phyloP scores from a whole-genome alignment of 1,139 yeast genomes.

The Waltiozyma sp. region DNA sequence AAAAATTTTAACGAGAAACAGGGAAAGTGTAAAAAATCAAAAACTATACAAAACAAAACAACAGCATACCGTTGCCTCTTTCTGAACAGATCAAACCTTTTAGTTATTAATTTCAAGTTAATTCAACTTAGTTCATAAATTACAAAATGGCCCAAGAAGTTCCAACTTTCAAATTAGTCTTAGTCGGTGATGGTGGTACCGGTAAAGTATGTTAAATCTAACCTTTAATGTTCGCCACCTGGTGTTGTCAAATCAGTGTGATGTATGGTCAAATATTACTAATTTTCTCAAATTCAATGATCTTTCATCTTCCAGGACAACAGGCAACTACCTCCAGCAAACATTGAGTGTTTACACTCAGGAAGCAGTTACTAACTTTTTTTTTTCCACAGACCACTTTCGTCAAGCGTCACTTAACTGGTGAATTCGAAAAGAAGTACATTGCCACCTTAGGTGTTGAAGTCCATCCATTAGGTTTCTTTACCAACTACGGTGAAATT shows the following conservation, averaged over 20 bases:
- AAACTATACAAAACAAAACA: slow-evolving; percentile 1
- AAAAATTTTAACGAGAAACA: slow-evolving; percentile 8
- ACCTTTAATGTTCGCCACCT: neutral
- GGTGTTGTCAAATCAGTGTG: neutral
- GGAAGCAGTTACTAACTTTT: slow-evolving; percentile 5
- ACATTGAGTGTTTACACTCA: neutral
- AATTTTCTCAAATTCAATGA: neutral
- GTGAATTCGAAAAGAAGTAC: slow-evolving; percentile 98
- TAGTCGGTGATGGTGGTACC: slow-evolving; percentile 99
- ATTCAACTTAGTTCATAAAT: neutral
- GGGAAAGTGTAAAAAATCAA: slow-evolving; percentile 4
- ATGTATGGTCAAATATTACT: neutral
- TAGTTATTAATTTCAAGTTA: neutral
- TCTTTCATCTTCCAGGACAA: neutral
- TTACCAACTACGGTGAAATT: slow-evolving; percentile 97
- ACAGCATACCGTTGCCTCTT: neutral
- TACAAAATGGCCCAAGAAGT: slow-evolving; percentile 46
- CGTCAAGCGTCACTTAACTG: slow-evolving; percentile 98
- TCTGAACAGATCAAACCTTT: neutral
- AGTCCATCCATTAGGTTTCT: slow-evolving; percentile 96
- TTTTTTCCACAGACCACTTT: slow-evolving; percentile 64
- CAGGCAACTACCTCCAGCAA: neutral
- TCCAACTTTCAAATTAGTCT: slow-evolving; percentile 95
- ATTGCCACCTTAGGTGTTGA: slow-evolving; percentile 99
- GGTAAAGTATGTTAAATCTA: slow-evolving; percentile 51